Conservation (phyloP, 2,329 filamentous ascomycete species). For the Cephalotrichum gorgonifer region DNA sequence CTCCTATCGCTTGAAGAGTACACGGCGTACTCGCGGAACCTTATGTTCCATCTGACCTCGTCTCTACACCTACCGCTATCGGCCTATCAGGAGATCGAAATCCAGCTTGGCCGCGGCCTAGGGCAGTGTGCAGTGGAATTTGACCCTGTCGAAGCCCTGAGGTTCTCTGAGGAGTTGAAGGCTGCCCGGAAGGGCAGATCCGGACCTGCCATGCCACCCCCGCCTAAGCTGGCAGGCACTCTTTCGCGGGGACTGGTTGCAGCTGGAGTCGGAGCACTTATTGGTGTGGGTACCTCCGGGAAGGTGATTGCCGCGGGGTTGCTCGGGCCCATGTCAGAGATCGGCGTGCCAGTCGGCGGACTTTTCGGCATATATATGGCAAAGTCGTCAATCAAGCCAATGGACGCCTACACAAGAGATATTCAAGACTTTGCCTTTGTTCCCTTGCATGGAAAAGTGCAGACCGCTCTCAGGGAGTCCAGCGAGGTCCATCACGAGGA, state of each 20-base stretch:
- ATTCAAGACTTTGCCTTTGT: slow-evolving; percentile 84
- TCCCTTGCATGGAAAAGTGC: slow-evolving; percentile 47
- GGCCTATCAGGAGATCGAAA: slow-evolving; percentile 60
- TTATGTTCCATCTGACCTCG: slow-evolving; percentile 60
- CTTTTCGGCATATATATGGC: slow-evolving; percentile 88
- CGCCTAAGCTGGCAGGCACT: not conserved
- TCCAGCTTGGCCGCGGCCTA: slow-evolving; percentile 63
- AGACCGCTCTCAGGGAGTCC: slow-evolving; percentile 32
- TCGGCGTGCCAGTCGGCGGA: slow-evolving; percentile 67
- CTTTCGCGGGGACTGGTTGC: not conserved
- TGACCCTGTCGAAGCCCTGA: slow-evolving; percentile 12
- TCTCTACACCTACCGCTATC: slow-evolving; percentile 59
- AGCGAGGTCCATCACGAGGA: slow-evolving; percentile 43
- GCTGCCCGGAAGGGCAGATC: not conserved
- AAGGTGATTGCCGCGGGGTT: slow-evolving; percentile 53
- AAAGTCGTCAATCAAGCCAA: slow-evolving; percentile 72
- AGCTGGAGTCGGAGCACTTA: not conserved
- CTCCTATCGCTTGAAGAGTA: slow-evolving; percentile 71
- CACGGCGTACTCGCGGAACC: slow-evolving; percentile 58
- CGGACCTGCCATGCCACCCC: not conserved
- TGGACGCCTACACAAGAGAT: slow-evolving; percentile 79
- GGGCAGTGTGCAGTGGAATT: slow-evolving; percentile 57
- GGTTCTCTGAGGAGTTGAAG: slow-evolving; percentile 10
- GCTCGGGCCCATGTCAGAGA: slow-evolving; percentile 64
- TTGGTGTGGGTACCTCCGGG: slow-evolving; percentile 20